Base-by-base conservation (phyloP, 2,329 filamentous ascomycete genomes). In the Scopulariopsis brevicaulis region DNA sequence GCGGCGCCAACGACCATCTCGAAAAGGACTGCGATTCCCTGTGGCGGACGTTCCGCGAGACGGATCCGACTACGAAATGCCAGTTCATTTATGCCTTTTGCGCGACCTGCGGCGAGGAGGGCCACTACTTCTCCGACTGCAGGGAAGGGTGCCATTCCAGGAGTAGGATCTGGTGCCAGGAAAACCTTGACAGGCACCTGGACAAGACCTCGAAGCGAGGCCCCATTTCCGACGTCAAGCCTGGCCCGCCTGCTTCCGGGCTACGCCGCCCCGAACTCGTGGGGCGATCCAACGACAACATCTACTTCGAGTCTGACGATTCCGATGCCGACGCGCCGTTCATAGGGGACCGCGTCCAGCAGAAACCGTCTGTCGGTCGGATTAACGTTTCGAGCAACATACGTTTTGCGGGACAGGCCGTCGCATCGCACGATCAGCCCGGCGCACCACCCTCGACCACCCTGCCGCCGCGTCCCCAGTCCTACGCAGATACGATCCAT, bases 61-160 rank as follows among this genome's bases (percentile, higher is more conserved):
- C 18, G 8, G 50, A 57, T 14, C 32, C 24, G 3, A 69, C 75
- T 54, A 73, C 71, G 59, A 81, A 74, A 60, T 80, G 85, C 46
- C 22, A 55, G 32, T 52, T 43, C 12, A 73, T 86, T 22, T 73
- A 74, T 0, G 69, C 74, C 1, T 78, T 74, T 57, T 86, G 84
- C 68, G 82, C 81, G 59, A 67, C 66, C 40, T 87, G 84, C 63
- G 83, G 82, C 28, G 67, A 66, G 15, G 64, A 70, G 32, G 74
- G 74, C 7, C 84, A 87, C 66, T 85, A 77, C 64, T 78, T 80
- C 1, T 72, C 76, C 14, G 82, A 84, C 58, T 87, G 84, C 65
- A 68, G 65, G 40, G 28, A 25, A 28, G 28, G n/a, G 12, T 25
- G 10, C n/a, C 3, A 15, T 53, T 25, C 48, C 12, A 50, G 53